Conservation (phyloP, 2,329 filamentous ascomycete species). For the Spiromastix sp. region DNA sequence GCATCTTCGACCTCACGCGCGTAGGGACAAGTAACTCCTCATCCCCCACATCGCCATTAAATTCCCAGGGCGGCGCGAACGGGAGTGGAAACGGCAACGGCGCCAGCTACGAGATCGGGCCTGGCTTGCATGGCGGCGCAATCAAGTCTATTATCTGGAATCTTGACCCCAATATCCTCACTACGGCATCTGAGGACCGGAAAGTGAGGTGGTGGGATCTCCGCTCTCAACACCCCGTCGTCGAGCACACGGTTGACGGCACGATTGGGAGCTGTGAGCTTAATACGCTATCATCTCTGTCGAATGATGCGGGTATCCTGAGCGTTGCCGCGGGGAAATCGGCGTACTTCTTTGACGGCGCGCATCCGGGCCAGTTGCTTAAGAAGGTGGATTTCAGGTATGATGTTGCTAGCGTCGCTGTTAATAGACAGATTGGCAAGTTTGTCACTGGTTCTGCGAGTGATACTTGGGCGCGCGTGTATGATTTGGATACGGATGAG, state of each 20-base stretch:
- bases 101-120: slow-evolving; percentile 76
- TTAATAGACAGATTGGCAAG: slow-evolving; percentile 71
- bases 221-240: slow-evolving; percentile 61
- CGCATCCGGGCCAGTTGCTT: slow-evolving; percentile 55
- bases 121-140: slow-evolving; percentile 69
- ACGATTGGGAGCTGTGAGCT: slow-evolving; percentile 89
- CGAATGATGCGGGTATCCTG: slow-evolving; percentile 60
- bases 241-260: slow-evolving; percentile 68
- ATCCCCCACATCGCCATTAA: slow-evolving; percentile 28
- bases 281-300: slow-evolving; percentile 53
- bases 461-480: slow-evolving; percentile 94
- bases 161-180: slow-evolving; percentile 72
- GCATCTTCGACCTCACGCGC: slow-evolving; percentile 77
- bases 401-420: slow-evolving; percentile 79
- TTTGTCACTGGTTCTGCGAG: slow-evolving; percentile 84
- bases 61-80: slow-evolving; percentile 20
- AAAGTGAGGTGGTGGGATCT: slow-evolving; percentile 92
- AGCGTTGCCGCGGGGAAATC: slow-evolving; percentile 90
- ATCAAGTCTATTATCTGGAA: slow-evolving; percentile 98
- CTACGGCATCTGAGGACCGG: slow-evolving; percentile 85
- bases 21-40: slow-evolving; percentile 31
- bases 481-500: slow-evolving; percentile 72
- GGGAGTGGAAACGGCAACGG: slow-evolving; percentile 27
- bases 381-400: slow-evolving; percentile 74
- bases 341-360: slow-evolving; percentile 82